A percentile compares a stretch with the other conserved stretches of the same genome.
phyloP scores from a whole-genome alignment of 495 filamentous ascomycete genomes.

The Xylaria intraflava region DNA sequence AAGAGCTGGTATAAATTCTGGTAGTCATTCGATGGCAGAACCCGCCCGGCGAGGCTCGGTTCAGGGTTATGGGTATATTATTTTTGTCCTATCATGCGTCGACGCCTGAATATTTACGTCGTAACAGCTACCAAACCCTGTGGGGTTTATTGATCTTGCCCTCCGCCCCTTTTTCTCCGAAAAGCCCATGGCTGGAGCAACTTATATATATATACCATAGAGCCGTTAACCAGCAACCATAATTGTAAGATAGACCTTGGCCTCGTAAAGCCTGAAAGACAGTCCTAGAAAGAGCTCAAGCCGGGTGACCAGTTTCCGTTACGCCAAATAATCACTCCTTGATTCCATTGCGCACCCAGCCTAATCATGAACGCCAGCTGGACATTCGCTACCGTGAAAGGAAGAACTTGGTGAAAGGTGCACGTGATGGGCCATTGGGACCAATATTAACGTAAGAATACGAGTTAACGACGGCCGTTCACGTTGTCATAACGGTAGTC shows the following conservation, averaged over 20 bases:
- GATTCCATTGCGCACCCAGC: background rate
- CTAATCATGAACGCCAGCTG: background rate
- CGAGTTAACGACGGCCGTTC: background rate
- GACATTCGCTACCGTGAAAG: background rate
- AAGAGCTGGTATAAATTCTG: conserved; percentile 47
- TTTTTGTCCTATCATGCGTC: conserved; percentile 1
- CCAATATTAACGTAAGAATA: background rate
- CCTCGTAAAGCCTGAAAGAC: background rate
- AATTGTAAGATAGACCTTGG: background rate
- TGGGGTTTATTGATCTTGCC: background rate
- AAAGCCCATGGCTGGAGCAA: background rate
- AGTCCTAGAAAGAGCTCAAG: background rate
- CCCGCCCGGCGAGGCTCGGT: background rate
- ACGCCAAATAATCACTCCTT: background rate
- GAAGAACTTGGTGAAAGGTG: background rate
- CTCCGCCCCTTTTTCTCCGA: too few relatives aligned
- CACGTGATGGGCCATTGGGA: background rate
- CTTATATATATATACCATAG: background rate
- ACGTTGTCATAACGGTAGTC: conserved; percentile 24
- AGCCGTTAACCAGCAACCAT: background rate
- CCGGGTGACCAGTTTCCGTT: background rate
- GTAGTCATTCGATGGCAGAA: conserved; percentile 24
- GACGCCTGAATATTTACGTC: background rate
- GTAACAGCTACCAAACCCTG: background rate
- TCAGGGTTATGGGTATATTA: conserved; percentile 2